These are phyloP conservation scores for Yamadazyma sp. DNA, from an alignment of 1,139 yeast genomes.

Conservation along the genomic window DNA sequence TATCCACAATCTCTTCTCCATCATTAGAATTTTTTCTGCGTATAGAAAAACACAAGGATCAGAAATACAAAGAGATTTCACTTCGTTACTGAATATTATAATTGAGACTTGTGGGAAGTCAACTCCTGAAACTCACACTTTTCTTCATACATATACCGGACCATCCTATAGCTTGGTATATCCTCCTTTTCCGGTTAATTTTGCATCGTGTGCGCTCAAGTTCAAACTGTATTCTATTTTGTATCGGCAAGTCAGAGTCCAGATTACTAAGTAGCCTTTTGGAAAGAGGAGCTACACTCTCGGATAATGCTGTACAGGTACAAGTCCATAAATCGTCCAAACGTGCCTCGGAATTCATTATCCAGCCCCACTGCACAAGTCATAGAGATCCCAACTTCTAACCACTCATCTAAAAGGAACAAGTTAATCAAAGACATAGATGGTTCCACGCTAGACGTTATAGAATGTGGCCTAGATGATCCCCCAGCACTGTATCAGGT, in stretches of 20 bases:
- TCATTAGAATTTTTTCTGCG: background rate
- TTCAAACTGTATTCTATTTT: no score
- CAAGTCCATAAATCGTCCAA: background rate
- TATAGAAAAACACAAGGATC: background rate
- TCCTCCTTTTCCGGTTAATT: background rate
- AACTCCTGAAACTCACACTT: no score
- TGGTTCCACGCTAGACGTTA: background rate
- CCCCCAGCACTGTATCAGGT: background rate
- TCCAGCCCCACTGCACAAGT: background rate
- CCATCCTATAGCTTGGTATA: no score
- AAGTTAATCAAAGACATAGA: constrained; percentile 1
- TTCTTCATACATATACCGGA: no score
- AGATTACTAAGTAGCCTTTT: no score
- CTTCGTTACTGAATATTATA: no score
- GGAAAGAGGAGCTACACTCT: no score
- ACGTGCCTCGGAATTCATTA: background rate
- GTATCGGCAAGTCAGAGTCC: no score
- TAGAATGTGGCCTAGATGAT: constrained; percentile 2
- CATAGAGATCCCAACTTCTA: background rate
- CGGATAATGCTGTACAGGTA: background rate
- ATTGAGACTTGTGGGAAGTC: no score
- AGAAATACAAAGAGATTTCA: no score
- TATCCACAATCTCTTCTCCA: background rate
- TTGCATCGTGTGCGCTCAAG: no score
- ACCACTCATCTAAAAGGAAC: background rate